A percentile compares a stretch with the other conserved stretches of the same genome.
phyloP scores from a whole-genome alignment of 768 basidiomycete genomes.

The Boletus sp. region DNA sequence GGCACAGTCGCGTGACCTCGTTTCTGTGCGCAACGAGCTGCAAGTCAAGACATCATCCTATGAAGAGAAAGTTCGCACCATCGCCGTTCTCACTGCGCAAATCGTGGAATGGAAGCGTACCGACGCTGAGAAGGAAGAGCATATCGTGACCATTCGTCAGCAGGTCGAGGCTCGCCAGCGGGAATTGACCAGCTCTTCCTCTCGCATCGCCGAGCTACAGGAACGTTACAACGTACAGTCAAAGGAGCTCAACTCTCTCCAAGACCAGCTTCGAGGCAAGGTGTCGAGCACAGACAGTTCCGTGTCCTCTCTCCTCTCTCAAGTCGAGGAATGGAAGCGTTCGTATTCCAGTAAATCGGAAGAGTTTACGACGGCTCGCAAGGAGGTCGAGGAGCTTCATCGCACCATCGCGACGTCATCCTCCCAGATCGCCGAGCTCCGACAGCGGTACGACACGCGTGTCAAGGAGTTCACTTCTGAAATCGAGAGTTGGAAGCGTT shows the following conservation, averaged over 20 bases:
- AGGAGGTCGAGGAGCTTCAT: not conserved
- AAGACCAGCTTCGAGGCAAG: not conserved
- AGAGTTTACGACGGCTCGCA: not conserved
- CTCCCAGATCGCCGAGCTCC: not conserved
- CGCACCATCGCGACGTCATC: not conserved
- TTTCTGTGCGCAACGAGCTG: not conserved
- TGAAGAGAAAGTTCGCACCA: not conserved
- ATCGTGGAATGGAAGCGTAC: not conserved
- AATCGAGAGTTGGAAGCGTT: not conserved
- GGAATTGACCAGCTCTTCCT: not conserved
- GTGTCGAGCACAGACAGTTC: not conserved
- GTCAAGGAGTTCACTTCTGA: not conserved
- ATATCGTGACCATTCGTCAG: not conserved
- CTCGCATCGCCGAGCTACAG: not conserved
- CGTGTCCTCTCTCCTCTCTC: not conserved
- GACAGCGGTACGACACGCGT: not conserved
- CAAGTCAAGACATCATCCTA: not conserved
- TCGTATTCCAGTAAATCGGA: not conserved
- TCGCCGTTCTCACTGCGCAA: not conserved
- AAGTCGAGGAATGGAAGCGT: not conserved
- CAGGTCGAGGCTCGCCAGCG: not conserved
- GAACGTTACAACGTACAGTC: not conserved
- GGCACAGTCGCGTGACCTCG: not conserved
- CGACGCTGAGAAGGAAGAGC: not conserved
- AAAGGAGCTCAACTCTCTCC: not conserved